Conservation (phyloP, 345 rosid genomes). For the Turnera subulata region DNA sequence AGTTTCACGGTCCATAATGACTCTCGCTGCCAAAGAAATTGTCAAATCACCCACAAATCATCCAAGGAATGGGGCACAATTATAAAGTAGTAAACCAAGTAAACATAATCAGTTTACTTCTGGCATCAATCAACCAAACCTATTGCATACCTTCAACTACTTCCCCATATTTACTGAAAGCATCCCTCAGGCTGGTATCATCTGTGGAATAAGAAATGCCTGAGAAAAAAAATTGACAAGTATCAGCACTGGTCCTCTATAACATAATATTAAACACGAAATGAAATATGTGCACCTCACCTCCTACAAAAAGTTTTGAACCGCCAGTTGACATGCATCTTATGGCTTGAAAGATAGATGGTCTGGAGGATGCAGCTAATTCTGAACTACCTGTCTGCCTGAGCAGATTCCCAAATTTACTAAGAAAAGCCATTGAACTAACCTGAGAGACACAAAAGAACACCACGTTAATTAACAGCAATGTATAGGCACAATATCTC, state of each 20-base stretch:
- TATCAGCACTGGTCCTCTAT: neutral
- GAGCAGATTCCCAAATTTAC: slow-evolving; percentile 17
- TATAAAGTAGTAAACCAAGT: neutral
- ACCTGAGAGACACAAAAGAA: neutral
- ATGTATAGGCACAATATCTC: too few species aligned
- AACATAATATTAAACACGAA: neutral
- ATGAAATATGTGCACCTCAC: neutral
- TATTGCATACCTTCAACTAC: slow-evolving; percentile 10
- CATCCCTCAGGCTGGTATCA: slow-evolving; percentile 15
- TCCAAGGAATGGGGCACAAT: neutral
- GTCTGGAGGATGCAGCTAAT: slow-evolving; percentile 11
- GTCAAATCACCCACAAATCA: neutral
- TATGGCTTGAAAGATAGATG: slow-evolving; percentile 13
- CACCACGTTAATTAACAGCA: too few species aligned
- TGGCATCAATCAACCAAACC: neutral
- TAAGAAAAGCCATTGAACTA: slow-evolving; percentile 14
- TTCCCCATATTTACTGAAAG: slow-evolving; percentile 20
- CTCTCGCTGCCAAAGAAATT: slow-evolving; percentile 50
- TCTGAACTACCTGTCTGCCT: slow-evolving; percentile 16
- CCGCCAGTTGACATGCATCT: slow-evolving; percentile 23
- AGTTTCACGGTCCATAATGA: slow-evolving; percentile 83
- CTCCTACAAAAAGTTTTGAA: slow-evolving; percentile 18
- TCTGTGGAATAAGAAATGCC: slow-evolving; percentile 17
- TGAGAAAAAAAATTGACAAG: neutral
- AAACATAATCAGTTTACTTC: neutral